phyloP scores from a whole-genome alignment of 495 filamentous ascomycete species.

The Pseudoneurospora amorphoporcata region DNA sequence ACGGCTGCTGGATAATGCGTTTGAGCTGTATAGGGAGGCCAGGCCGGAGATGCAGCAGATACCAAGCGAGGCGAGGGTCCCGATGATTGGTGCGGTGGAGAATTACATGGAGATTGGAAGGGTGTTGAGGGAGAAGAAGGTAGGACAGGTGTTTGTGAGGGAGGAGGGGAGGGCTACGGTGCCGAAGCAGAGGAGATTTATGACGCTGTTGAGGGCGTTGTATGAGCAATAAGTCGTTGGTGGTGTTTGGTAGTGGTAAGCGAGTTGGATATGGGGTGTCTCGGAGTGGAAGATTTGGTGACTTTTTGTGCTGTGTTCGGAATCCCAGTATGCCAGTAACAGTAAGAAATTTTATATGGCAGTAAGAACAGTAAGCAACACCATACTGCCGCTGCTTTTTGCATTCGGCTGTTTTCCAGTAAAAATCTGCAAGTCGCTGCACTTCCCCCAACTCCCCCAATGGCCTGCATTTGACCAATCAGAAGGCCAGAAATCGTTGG shows the following conservation, averaged over 20 bases:
- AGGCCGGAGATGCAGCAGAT: conserved; percentile 43
- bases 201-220: conserved; percentile 45
- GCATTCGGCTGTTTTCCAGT: too few species aligned
- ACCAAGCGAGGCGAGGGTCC: conserved; percentile 43
- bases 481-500: too few species aligned
- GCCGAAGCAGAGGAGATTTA: conserved; percentile 40
- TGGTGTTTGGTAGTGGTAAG: neutral
- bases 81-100: conserved; percentile 56
- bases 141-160: conserved; percentile 14
- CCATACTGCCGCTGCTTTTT: too few species aligned
- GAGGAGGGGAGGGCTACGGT: conserved; percentile 48
- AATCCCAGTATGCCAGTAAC: too few species aligned
- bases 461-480: too few species aligned
- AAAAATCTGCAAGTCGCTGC: too few species aligned
- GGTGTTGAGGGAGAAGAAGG: conserved; percentile 33
- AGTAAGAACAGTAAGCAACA: too few species aligned
- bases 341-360: too few species aligned
- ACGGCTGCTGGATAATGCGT: conserved; percentile 45
- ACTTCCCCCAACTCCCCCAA: too few species aligned
- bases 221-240: neutral
- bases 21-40: conserved; percentile 40
- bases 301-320: too few species aligned
- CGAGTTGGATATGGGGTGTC: neutral
- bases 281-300: neutral
- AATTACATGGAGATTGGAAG: conserved; percentile 67